A percentile compares a stretch with the other conserved stretches of the same genome.
These are phyloP conservation scores for Linnemannia exigua DNA, from an alignment of 192 early-diverging fungal genomes.

Conservation along the genomic window DNA sequence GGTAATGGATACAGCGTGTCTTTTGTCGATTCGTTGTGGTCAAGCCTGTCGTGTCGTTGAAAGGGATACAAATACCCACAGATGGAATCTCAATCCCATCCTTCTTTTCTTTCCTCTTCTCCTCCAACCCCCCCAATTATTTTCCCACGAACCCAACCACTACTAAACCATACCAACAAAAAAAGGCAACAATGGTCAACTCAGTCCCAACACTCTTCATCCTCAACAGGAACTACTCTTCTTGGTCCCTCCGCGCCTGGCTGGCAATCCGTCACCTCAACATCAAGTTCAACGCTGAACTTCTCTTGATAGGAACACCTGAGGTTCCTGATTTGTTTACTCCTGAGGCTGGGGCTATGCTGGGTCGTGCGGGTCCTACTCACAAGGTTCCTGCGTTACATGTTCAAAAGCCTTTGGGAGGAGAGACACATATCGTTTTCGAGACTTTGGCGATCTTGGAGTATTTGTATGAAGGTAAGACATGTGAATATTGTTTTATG, in stretches of 20 bases:
- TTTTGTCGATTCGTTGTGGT: too few species aligned
- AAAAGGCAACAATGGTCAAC: neutral
- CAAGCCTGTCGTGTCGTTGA: neutral
- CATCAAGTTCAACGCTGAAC: conserved; percentile 30
- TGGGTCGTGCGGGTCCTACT: conserved; percentile 52
- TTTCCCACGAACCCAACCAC: neutral
- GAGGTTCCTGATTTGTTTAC: conserved; percentile 33
- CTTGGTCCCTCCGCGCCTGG: conserved; percentile 58
- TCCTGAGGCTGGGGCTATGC: conserved; percentile 18
- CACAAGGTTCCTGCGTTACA: conserved; percentile 53
- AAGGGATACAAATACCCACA: neutral
- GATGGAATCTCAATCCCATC: neutral
- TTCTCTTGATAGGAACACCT: conserved; percentile 23
- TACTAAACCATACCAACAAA: neutral
- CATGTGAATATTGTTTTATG: neutral
- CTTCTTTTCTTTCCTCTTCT: neutral
- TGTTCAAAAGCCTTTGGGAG: conserved; percentile 16
- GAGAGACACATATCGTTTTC: conserved; percentile 51
- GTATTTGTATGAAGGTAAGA: conserved; percentile 52
- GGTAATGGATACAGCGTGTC: too few species aligned
- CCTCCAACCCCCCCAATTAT: neutral
- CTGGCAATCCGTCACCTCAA: conserved; percentile 27
- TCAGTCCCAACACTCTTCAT: conserved; percentile 26
- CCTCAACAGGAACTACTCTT: conserved; percentile 55
- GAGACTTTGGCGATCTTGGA: conserved; percentile 56